A percentile compares a stretch with the other conserved stretches of the same genome.
Conservation (phyloP, 345 rosid genomes). For the Crucihimalaya himalaica region DNA sequence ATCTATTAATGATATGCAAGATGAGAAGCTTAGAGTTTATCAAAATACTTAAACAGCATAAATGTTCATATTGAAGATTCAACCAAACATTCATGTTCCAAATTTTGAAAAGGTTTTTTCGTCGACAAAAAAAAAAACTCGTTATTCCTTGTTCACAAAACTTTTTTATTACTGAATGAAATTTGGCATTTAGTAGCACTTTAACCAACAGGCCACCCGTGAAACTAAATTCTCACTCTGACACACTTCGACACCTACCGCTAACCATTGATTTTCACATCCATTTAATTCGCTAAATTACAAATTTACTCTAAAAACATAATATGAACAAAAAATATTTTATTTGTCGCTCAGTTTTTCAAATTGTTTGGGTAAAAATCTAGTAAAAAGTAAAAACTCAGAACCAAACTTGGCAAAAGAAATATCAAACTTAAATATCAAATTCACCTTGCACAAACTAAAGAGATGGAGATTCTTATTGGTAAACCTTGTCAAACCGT, state of each 20-base stretch:
- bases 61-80: too few species aligned
- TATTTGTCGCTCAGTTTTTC: too few species aligned
- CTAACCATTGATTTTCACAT: neutral
- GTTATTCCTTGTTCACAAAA: neutral
- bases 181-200: conserved; percentile 24
- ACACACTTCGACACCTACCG: conserved; percentile 1
- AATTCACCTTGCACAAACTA: neutral
- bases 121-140: neutral
- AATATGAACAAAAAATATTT: neutral
- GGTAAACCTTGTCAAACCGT: neutral
- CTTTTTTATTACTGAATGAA: conserved; percentile 10
- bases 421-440: too few species aligned
- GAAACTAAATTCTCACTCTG: conserved; percentile 30
- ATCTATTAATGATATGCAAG: too few species aligned
- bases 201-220: conserved; percentile 37
- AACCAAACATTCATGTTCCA: neutral
- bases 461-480: too few species aligned
- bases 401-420: too few species aligned
- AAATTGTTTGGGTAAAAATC: too few species aligned
- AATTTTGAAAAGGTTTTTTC: neutral
- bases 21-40: too few species aligned
- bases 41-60: too few species aligned
- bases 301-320: neutral
- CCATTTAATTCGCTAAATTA: neutral
- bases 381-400: too few species aligned